Conservation (phyloP, 2,329 filamentous ascomycete genomes). For the Metarhizium brunneum region DNA sequence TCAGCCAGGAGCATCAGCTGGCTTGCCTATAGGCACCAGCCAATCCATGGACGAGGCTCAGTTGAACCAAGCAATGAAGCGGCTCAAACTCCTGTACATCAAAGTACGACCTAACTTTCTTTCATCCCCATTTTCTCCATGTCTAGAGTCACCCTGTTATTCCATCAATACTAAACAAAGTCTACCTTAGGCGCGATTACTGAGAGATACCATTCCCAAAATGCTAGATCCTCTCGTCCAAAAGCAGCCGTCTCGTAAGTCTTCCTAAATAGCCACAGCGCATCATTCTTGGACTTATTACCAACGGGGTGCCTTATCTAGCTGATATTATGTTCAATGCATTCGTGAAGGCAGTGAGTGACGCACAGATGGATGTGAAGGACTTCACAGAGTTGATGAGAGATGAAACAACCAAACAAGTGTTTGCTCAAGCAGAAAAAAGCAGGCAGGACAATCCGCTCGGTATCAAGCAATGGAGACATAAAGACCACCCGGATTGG, state of each 20-base stretch:
- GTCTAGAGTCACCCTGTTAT: no score
- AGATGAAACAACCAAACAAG: slow-evolving; percentile 35
- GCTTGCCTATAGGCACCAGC: slow-evolving; percentile 5
- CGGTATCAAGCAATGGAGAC: slow-evolving; percentile 50
- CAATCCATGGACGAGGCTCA: slow-evolving; percentile 38
- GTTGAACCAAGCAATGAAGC: slow-evolving; percentile 38
- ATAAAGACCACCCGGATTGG: slow-evolving; percentile 52
- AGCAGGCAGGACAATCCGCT: slow-evolving; percentile 45
- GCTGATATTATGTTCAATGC: slow-evolving; percentile 39
- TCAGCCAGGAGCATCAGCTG: background rate
- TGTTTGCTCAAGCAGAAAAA: slow-evolving; percentile 42
- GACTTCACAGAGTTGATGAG: slow-evolving; percentile 39
- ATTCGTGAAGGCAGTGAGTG: slow-evolving; percentile 37
- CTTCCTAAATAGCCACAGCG: background rate
- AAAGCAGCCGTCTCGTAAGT: slow-evolving; percentile 42
- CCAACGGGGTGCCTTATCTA: slow-evolving; percentile 16
- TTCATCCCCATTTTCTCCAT: background rate
- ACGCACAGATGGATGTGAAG: slow-evolving; percentile 40
- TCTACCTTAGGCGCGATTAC: slow-evolving; percentile 20
- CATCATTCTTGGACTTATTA: background rate
- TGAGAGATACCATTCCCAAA: slow-evolving; percentile 27
- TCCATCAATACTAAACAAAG: slow-evolving; percentile 9
- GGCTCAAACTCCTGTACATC: slow-evolving; percentile 44
- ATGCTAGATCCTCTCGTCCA: slow-evolving; percentile 39
- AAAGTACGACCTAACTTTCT: slow-evolving; percentile 29